Conservation (phyloP, 2,329 filamentous ascomycete species). For the Fusarium sp. region DNA sequence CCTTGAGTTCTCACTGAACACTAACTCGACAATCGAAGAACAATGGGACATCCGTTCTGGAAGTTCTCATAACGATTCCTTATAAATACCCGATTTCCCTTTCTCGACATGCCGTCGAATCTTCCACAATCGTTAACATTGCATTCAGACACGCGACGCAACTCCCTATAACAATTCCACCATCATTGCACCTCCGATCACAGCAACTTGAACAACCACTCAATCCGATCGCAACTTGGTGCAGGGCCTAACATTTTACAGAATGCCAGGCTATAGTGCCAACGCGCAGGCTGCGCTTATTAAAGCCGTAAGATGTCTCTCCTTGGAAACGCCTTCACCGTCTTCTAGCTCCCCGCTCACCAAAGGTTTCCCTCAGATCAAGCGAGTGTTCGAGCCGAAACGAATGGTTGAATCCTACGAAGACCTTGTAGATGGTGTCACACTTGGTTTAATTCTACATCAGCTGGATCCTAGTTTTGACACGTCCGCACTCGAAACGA, state of each 20-base stretch:
- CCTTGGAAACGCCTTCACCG: neutral
- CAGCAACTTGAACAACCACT: slow-evolving; percentile 23
- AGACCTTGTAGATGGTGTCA: slow-evolving; percentile 64
- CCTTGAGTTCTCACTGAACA: slow-evolving; percentile 36
- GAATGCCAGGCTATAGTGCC: slow-evolving; percentile 55
- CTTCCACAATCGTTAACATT: slow-evolving; percentile 25
- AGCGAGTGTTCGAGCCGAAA: slow-evolving; percentile 58
- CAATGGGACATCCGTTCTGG: slow-evolving; percentile 32
- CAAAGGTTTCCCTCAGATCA: slow-evolving; percentile 43
- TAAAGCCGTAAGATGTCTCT: slow-evolving; percentile 61
- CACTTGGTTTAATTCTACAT: slow-evolving; percentile 67
- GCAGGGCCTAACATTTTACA: slow-evolving; percentile 14
- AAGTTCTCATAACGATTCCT: slow-evolving; percentile 22
- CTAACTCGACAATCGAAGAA: slow-evolving; percentile 7
- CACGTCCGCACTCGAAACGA: slow-evolving; percentile 63
- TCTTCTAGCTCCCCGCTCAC: slow-evolving; percentile 30
- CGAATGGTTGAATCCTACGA: slow-evolving; percentile 61
- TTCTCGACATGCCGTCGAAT: slow-evolving; percentile 40
- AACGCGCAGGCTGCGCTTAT: slow-evolving; percentile 66
- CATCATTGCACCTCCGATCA: slow-evolving; percentile 16
- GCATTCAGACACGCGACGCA: slow-evolving; percentile 45
- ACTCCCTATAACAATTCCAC: slow-evolving; percentile 35
- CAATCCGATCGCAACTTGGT: slow-evolving; percentile 14
- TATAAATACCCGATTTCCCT: slow-evolving; percentile 23
- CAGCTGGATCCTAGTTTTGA: slow-evolving; percentile 69